Evolutionary conservation across 1,284 basidiomycete genomes (phyloP).

Genomic region (Porodaedalea pini): DNA sequence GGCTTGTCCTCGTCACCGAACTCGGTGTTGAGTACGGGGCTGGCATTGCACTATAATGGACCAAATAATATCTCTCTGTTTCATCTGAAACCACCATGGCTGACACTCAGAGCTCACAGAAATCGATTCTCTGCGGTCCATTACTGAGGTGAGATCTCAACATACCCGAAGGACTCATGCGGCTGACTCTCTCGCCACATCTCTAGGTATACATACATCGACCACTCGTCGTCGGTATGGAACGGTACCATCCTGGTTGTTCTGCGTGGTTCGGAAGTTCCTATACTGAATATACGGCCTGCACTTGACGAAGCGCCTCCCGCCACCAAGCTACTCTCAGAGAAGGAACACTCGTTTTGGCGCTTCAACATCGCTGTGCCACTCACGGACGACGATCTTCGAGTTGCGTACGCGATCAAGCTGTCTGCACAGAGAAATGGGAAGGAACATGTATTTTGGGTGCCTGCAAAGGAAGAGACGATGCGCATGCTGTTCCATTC

Average conservation of each 20-base stretch:
- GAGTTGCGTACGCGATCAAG: constrained; percentile 15
- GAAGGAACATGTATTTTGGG: constrained; percentile 19
- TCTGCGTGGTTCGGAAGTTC: constrained; percentile 2
- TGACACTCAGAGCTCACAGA: neutral
- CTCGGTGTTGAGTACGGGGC: too few species aligned
- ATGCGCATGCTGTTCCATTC: constrained; percentile 27
- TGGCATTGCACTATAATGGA: too few species aligned
- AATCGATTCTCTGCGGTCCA: constrained; percentile 18
- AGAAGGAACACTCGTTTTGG: constrained; percentile 21
- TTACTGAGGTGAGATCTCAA: constrained; percentile 16
- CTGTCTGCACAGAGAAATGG: neutral
- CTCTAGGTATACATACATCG: constrained; percentile 23
- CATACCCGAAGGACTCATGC: neutral
- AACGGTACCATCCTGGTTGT: constrained; percentile 24
- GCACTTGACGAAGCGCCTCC: neutral
- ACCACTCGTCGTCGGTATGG: constrained; percentile 19
- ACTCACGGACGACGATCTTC: constrained; percentile 15
- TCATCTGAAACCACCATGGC: neutral
- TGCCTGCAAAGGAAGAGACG: constrained; percentile 23
- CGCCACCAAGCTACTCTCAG: constrained; percentile 14
- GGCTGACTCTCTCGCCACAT: neutral
- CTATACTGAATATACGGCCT: neutral
- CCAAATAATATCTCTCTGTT: neutral
- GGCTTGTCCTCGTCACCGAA: too few species aligned
- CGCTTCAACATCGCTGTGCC: constrained; percentile 19